Evolutionary conservation across 805 yeast species (phyloP).

Genomic region (Candida incommunis): DNA sequence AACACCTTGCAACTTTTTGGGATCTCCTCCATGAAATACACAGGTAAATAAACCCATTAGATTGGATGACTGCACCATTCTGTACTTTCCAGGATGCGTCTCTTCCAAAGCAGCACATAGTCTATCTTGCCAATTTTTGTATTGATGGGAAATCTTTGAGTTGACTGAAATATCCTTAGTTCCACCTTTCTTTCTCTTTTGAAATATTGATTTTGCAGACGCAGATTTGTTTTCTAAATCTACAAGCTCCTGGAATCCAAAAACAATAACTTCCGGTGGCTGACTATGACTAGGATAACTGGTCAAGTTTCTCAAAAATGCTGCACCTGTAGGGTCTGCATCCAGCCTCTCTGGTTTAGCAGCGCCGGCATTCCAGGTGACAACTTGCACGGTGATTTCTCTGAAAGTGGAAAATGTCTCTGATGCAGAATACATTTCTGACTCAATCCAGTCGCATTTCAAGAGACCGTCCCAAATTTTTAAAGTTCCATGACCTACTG

Average conservation of each 20-base stretch:
- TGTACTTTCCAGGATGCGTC: slow-evolving; percentile 27
- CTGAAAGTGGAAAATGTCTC: not conserved
- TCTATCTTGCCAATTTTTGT: slow-evolving; percentile 21
- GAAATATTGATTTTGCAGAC: slow-evolving; percentile 37
- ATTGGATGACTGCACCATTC: slow-evolving; percentile 59
- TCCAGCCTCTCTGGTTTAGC: slow-evolving; percentile 20
- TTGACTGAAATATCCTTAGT: slow-evolving; percentile 28
- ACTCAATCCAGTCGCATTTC: slow-evolving; percentile 18
- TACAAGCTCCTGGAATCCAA: slow-evolving; percentile 84
- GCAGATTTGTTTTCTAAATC: slow-evolving; percentile 78
- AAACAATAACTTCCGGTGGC: slow-evolving; percentile 53
- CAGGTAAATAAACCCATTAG: slow-evolving; percentile 73
- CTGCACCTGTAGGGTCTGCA: slow-evolving; percentile 7
- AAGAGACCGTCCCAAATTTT: slow-evolving; percentile 23
- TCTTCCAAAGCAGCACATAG: slow-evolving; percentile 15
- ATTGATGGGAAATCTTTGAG: slow-evolving; percentile 16
- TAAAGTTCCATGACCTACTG: slow-evolving; percentile 12
- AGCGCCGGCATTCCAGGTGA: slow-evolving; percentile 31
- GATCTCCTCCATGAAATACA: slow-evolving; percentile 45
- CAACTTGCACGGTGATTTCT: slow-evolving; percentile 16
- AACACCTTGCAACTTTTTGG: slow-evolving; percentile 40
- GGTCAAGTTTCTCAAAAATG: slow-evolving; percentile 8
- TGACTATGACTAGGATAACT: slow-evolving; percentile 14
- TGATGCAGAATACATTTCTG: not conserved
- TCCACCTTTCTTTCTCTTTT: slow-evolving; percentile 31